Evolutionary conservation across 306 rosid species (phyloP), one percentile per base, ranked within the genome.

Genomic region (Cotoneaster glaucophyllus): DNA sequence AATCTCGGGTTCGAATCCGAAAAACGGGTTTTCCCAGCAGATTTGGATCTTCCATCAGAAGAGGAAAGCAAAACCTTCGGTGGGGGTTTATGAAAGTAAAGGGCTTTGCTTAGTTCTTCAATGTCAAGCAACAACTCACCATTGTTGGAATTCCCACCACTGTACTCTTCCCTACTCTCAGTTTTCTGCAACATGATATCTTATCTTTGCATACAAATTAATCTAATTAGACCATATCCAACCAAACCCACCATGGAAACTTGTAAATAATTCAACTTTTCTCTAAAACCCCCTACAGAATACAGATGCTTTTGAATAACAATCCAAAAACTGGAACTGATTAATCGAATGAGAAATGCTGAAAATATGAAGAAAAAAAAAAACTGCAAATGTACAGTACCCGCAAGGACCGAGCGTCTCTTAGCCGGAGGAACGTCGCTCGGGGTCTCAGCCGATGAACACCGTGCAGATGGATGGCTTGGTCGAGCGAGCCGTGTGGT

Each of bases 41-140:
- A 87, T 32, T 85, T 83, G 77, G 90, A 87, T 74, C 86, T 71
- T 34, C 31, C 68, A 69, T 58, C 69, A 21, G 74, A 25, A 0
- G 80, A 32, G 11, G 80, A 72, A 2, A 79, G 26, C 34, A 84
- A 76, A 56, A 78, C 69, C 54, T 87, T 87, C 24, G 77, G 58
- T 56, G 90, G 82, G 82, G 81, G 17, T 69, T 76, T 79, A 57
- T 73, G 76, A 84, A 88, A 84, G 83, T 88, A 87, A 45, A 93
- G 90, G 22, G 96, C 97, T 83, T 78, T 90, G 81, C 94, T 90
- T 78, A 93, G 87, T 81, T 91, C 93, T 79, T 90, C 86, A 82
- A 90, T 83, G 67, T 93, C 97, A 77, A 64, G 86, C 81, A 90
- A 76, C 81, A 93, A 68, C 69, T 77, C 81, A 74, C 78, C 82